Conservation (phyloP, 2,329 filamentous ascomycete species). For the Aschersonia sp. region DNA sequence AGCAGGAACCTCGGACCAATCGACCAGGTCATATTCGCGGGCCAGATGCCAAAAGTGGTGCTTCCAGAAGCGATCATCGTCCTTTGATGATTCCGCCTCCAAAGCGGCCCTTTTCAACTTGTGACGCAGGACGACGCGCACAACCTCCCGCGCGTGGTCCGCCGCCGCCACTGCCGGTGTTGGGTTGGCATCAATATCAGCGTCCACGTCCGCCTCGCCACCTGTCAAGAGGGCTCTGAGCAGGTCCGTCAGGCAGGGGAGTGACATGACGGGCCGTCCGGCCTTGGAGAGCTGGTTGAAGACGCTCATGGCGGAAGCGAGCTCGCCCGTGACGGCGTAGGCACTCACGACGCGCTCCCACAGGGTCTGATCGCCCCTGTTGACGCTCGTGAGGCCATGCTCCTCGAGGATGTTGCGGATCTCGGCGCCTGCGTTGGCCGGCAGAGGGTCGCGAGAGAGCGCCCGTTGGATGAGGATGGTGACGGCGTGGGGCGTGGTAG, state of each 20-base stretch:
- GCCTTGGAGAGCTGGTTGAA: conserved; percentile 28
- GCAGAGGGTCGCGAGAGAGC: conserved; percentile 42
- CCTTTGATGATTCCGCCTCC: conserved; percentile 2
- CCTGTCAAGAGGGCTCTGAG: conserved; percentile 17
- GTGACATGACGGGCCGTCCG: conserved; percentile 24
- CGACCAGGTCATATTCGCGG: conserved; percentile 22
- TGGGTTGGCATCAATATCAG: no score
- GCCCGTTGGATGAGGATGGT: conserved; percentile 59
- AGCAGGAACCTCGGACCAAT: conserved; percentile 8
- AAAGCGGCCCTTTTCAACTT: conserved; percentile 11
- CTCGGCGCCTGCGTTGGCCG: conserved; percentile 29
- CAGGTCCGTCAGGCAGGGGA: conserved; percentile 28
- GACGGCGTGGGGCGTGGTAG: conserved; percentile 51
- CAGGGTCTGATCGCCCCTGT: conserved; percentile 42
- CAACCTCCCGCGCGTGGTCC: conserved; percentile 17
- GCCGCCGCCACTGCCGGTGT: conserved; percentile 7
- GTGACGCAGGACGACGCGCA: conserved; percentile 14
- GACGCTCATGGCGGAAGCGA: conserved; percentile 30
- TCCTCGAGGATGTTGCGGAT: conserved; percentile 48
- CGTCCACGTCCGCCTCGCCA: neutral
- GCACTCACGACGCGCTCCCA: conserved; percentile 59
- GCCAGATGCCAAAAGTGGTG: conserved; percentile 37
- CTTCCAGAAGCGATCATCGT: conserved; percentile 23
- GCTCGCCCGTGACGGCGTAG: conserved; percentile 41
- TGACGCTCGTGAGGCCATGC: conserved; percentile 24